Base-by-base conservation (phyloP, 2,329 filamentous ascomycete species). In the Trichoderma sp. region DNA sequence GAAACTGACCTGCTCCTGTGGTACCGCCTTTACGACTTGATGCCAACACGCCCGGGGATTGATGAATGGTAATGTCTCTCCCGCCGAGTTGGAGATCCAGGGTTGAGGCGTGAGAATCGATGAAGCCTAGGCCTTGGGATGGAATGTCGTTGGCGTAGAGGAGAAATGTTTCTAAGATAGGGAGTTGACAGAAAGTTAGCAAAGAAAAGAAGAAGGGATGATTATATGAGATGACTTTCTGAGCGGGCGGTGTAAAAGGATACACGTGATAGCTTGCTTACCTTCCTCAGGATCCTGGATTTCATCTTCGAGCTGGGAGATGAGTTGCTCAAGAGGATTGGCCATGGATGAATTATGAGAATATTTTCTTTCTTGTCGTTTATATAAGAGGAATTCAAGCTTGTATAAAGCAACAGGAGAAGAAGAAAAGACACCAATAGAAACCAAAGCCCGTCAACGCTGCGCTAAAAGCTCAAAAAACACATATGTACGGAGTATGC, bases 11-110 rank as follows among this genome's bases (percentile, higher is more conserved):
- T 57, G 86, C 86, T 72, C 86, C 86, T 2, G 86, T 88, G 17
- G 86, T 88, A 17, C 86, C 86, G 28, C 85, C 91, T 32, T 88
- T 86, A 36, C 94, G 89, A 73, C 90, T 88, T 1, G 94, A 97
- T 2, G 90, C 90, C 47, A 99, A 87, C 11, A 98, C 85, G 11
- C 90, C 88, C 0, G 94, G 95, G 2, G 94, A 97, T 81, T 98
- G 96, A 73, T 90, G 87, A 76, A 98, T 91, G 39, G 87, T 88
- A 72, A 94, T 89, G 77, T 97, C 93, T 67, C 85, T 86, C 70
- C 86, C 90, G 69, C 85, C 88, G 73, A 98, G 87, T 39, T 86
- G 86, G 72, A 97, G 79, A 13, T 93, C 88, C 43, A 98, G 80
- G 2, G 84, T 81, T 1, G 86, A 79, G 11, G 92, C 90, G 74